Percentiles rank a stretch among this genome's conserved stretches.
phyloP scores from a whole-genome alignment of 108 stramenopile genomes.

The Bacterosira constricta region DNA sequence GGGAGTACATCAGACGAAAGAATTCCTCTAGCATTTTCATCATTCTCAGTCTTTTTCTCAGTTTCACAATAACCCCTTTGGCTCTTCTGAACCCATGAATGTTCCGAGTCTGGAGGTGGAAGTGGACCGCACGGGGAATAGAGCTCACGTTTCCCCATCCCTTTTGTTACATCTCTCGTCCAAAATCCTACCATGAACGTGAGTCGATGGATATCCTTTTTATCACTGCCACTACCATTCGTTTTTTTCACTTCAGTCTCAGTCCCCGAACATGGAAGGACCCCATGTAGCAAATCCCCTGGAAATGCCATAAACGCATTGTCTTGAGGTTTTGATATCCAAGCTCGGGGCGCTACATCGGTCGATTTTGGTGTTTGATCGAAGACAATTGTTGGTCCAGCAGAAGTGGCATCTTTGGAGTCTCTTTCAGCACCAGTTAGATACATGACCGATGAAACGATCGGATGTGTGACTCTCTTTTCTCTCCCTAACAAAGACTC shows the following conservation, averaged over 20 bases:
- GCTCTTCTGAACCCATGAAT: constrained; percentile 71
- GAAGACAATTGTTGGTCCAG: constrained; percentile 82
- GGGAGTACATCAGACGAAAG: constrained; percentile 29
- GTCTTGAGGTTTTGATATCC: constrained; percentile 61
- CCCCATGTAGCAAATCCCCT: constrained; percentile 85
- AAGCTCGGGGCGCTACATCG: constrained; percentile 53
- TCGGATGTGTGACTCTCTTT: constrained; percentile 76
- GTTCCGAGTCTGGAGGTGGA: constrained; percentile 64
- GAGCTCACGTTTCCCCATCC: constrained; percentile 61
- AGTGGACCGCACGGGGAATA: constrained; percentile 89
- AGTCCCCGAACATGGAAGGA: constrained; percentile 77
- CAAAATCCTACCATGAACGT: constrained; percentile 93
- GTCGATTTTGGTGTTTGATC: constrained; percentile 78
- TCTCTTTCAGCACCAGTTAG: constrained; percentile 59
- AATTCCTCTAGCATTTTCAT: not conserved
- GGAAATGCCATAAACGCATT: constrained; percentile 78
- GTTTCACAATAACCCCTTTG: constrained; percentile 1
- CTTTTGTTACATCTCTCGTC: constrained; percentile 77
- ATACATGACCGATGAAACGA: constrained; percentile 78
- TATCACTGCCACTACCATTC: not conserved
- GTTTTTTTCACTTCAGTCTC: not conserved
- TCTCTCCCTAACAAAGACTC: constrained; percentile 70
- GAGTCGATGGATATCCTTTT: constrained; percentile 11
- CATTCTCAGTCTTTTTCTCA: not conserved
- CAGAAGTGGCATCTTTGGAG: constrained; percentile 5